Base-by-base conservation (phyloP, 257 asterid species). In the Asclepias syriaca region DNA sequence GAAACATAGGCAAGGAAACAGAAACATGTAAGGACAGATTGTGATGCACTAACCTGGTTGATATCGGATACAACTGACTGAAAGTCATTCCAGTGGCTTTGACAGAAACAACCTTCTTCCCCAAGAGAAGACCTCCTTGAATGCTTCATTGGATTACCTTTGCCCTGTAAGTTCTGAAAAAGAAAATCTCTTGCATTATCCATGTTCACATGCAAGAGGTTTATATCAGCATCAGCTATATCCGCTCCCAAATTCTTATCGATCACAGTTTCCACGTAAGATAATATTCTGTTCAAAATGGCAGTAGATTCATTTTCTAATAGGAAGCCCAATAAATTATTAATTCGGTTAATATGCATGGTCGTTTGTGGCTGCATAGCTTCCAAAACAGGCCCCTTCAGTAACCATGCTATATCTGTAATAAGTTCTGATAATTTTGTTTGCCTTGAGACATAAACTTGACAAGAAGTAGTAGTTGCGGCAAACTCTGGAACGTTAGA, bases 351-450 rank as follows among this genome's bases (percentile, higher is more conserved):
- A 19, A 92, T 60, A 51, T 83, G 89, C n/a, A 73, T 66, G 68
- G 87, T 76, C 12, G 88, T 76, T 79, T 80, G 56, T 22, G 66
- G 77, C 65, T 77, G 88, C 67, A 48, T 75, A 54, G 49, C 69
- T 37, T 74, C 83, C 32, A 81, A 49, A 19, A 57, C 70, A 11
- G 97, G 92, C 75, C 86, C 86, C 78, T 80, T 88, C 55, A 95
- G 84, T 56, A 78, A 82, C 97, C 96, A 95, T 29, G 96, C 97
- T 39, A 95, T 88, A 65, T 95, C 99, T 69, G 85, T 68, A 72
- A 87, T 50, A 43, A 95, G 85, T 43, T 88, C 94, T 0, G 88
- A 81, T 55, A 86, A 83, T 70, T 81, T 80, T 3, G 71, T 40
- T 63, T 83, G 92, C 61, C 75, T 84, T 43, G 77, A 83, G 53